These are phyloP conservation scores for Luffa acutangula DNA, from an alignment of 306 rosid species.

Conservation along the genomic window DNA sequence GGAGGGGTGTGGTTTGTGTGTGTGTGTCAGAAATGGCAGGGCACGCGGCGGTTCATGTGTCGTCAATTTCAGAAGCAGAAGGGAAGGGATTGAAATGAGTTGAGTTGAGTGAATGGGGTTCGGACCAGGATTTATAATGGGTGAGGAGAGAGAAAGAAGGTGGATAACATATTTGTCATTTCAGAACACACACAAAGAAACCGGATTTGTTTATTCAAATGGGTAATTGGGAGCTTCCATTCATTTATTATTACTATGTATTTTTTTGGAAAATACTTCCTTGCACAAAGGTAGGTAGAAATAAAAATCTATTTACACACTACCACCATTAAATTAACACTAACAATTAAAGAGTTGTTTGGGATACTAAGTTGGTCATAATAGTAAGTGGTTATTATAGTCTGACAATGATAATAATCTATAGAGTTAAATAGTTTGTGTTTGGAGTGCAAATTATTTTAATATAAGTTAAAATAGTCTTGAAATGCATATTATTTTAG, in stretches of 20 bases:
- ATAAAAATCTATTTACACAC: no score
- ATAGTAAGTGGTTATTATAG: no score
- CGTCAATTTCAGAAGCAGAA: background rate
- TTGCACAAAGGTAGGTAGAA: no score
- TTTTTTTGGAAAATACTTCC: background rate
- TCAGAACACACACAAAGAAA: background rate
- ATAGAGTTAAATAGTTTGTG: no score
- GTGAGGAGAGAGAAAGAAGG: background rate
- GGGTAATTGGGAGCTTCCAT: constrained; percentile 3
- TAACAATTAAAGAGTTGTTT: no score
- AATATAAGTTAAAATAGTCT: no score
- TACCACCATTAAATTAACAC: no score
- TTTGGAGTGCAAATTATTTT: no score
- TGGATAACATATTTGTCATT: constrained; percentile 8
- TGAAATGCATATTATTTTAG: no score
- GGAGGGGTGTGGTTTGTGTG: background rate
- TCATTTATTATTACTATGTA: background rate
- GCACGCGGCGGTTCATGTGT: constrained; percentile 9
- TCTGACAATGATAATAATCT: no score
- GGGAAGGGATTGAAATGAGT: background rate
- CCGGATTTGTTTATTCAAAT: background rate
- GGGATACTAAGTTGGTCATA: no score
- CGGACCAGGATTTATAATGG: background rate
- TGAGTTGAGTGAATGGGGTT: background rate
- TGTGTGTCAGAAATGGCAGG: constrained; percentile 1